Percentiles rank a stretch among this genome's conserved stretches.
phyloP scores from a whole-genome alignment of 352 stramenopile species.

The Albugo laibachii region DNA sequence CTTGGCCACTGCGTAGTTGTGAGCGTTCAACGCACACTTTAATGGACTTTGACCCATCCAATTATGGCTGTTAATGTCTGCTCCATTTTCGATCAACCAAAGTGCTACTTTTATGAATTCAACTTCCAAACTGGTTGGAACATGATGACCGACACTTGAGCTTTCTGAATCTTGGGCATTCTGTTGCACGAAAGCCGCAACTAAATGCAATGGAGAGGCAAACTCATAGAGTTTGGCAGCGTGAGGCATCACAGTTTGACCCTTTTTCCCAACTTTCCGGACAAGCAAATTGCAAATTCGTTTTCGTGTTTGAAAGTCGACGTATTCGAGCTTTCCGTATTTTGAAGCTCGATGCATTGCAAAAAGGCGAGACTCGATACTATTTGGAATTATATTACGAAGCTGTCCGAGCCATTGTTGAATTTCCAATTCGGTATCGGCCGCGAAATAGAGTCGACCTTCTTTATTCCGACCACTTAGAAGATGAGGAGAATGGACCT shows the following conservation, averaged over 20 bases:
- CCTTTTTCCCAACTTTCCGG: not conserved
- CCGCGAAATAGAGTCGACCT: conserved; percentile 73
- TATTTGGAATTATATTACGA: conserved; percentile 47
- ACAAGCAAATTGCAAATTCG: conserved; percentile 16
- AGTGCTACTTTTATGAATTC: conserved; percentile 36
- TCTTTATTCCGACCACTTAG: conserved; percentile 68
- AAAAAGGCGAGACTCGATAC: conserved; percentile 52
- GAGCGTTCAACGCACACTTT: conserved; percentile 28
- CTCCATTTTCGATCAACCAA: conserved; percentile 61
- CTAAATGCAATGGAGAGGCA: conserved; percentile 36
- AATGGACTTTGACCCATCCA: conserved; percentile 23
- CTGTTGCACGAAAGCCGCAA: conserved; percentile 10
- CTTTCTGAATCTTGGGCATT: not conserved
- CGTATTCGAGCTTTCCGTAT: conserved; percentile 30
- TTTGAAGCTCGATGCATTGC: conserved; percentile 54
- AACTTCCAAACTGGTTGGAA: conserved; percentile 8
- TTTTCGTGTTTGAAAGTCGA: conserved; percentile 33
- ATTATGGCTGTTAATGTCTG: conserved; percentile 35
- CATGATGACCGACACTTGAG: conserved; percentile 1
- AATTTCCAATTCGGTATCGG: conserved; percentile 67
- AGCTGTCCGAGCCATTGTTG: conserved; percentile 79
- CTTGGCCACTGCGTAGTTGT: conserved; percentile 28
- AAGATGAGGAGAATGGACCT: conserved; percentile 79
- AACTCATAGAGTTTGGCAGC: conserved; percentile 13
- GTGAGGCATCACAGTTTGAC: conserved; percentile 1